Base-by-base conservation (phyloP, 2,329 filamentous ascomycete species). In the Clarireedia homoeocarpa region DNA sequence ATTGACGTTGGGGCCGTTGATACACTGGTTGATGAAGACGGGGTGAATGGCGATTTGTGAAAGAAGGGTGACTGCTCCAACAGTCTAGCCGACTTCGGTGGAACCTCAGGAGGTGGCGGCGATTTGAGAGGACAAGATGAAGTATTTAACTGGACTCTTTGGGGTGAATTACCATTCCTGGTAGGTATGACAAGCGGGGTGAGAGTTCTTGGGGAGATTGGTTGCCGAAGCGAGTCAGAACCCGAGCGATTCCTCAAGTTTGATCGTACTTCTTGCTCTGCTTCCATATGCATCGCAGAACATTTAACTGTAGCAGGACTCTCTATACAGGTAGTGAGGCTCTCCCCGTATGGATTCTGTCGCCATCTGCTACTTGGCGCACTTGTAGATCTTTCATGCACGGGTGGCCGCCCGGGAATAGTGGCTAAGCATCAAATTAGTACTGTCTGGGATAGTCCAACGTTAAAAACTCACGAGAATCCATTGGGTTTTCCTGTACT, bases 401-500 rank as follows among this genome's bases (percentile, higher is more conserved):
- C 70, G 36, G 83, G 75, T 55, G 82, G 83, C 6, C 82, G 77
- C 42, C 83, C 83, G 36, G 84, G 84, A 62, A 87, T 85, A 27
- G 84, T 86, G 60, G 84, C 83, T 86, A 61, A 14, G 23, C 34
- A 44, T 44, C 45, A 7, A 34, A 50, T 57, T 27, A 57, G 53
- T 56, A 51, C 54, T 57, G 56, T 49, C 38, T 30, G 46, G 34
- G 45, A 48, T 39, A 7, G 24, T 49, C 48, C 6, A 49, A 20
- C 26, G 39, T 7, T n/a, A 17, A 45, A 23, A 6, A 67, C 84
- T 73, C 74, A 88, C 84, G 84, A 64, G 84, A 87, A 70, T 88
- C 84, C 82, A 87, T 86, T 51, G 81, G 70, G 49, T 78, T 71
- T 66, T 86, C 84, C 61, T 86, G 82, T 14, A 86, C 83, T 1